These are phyloP conservation scores for Vigna trinervia DNA, from an alignment of 306 rosid species.

Conservation along the genomic window DNA sequence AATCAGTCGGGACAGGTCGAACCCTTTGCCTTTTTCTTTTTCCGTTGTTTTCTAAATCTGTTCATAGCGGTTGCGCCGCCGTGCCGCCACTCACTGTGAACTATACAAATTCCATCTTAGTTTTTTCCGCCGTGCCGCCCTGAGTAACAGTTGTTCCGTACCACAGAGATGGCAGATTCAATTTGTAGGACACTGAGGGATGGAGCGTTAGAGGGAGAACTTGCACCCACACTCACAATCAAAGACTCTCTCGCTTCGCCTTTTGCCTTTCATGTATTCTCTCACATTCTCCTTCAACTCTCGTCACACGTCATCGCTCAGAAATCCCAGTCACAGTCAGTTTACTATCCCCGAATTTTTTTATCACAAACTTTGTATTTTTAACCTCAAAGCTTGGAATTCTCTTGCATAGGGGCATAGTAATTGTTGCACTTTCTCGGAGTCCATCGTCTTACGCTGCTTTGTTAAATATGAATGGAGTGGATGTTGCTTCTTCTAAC, in stretches of 20 bases:
- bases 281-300: slow-evolving; percentile 68
- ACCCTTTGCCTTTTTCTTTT: background rate
- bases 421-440: slow-evolving; percentile 72
- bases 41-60: background rate
- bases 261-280: slow-evolving; percentile 63
- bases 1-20: background rate
- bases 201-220: slow-evolving; percentile 88
- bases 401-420: slow-evolving; percentile 60
- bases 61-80: background rate
- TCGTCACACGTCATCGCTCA: slow-evolving; percentile 61
- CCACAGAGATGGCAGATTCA: slow-evolving; percentile 70
- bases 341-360: slow-evolving; percentile 23
- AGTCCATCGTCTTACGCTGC: slow-evolving; percentile 71
- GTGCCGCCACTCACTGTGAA: too few species aligned
- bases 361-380: slow-evolving; percentile 2
- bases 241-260: slow-evolving; percentile 75
- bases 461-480: slow-evolving; percentile 61
- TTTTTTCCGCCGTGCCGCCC: too few species aligned
- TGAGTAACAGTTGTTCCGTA: background rate
- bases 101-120: too few species aligned
- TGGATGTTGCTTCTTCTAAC: slow-evolving; percentile 57
- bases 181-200: slow-evolving; percentile 76
- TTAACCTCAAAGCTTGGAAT: background rate
- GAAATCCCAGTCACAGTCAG: slow-evolving; percentile 81
- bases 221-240: slow-evolving; percentile 78